Percentiles rank a stretch among this genome's conserved stretches.
phyloP scores from a whole-genome alignment of 192 early-diverging fungal species.

The Mortierella alpina region DNA sequence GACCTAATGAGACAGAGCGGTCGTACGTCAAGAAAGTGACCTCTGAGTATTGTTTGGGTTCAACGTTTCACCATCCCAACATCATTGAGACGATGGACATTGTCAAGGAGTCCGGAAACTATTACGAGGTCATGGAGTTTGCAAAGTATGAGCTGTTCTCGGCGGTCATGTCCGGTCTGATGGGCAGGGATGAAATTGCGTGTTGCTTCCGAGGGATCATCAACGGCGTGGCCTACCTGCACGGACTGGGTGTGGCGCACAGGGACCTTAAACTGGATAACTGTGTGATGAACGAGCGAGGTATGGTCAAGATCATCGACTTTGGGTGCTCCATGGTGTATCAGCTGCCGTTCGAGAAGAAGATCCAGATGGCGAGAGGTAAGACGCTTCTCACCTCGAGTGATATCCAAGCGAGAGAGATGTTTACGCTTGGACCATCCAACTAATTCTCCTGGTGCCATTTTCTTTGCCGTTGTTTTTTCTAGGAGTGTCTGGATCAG shows the following conservation, averaged over 20 bases:
- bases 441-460: conserved; percentile 19
- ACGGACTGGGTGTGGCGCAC: conserved; percentile 92
- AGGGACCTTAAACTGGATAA: conserved; percentile 94
- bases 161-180: conserved; percentile 77
- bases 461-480: conserved; percentile 57
- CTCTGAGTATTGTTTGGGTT: conserved; percentile 86
- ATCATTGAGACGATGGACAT: conserved; percentile 84
- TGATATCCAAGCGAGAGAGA: no score
- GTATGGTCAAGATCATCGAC: conserved; percentile 93
- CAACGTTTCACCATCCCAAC: conserved; percentile 79
- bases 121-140: conserved; percentile 92
- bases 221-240: conserved; percentile 87
- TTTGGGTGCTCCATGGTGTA: conserved; percentile 96
- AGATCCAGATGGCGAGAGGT: conserved; percentile 58
- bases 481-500: conserved; percentile 85
- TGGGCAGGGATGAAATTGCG: conserved; percentile 82
- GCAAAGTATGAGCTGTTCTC: conserved; percentile 90
- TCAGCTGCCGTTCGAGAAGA: conserved; percentile 82
- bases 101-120: conserved; percentile 72
- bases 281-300: conserved; percentile 77
- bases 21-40: conserved; percentile 86
- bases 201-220: conserved; percentile 91
- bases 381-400: conserved; percentile 2
- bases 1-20: conserved; percentile 72
- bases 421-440: not conserved